Evolutionary conservation across 208 protist genomes (phyloP), one percentile per base, ranked within the genome.

Genomic region (Herpetomonas tarakana): DNA sequence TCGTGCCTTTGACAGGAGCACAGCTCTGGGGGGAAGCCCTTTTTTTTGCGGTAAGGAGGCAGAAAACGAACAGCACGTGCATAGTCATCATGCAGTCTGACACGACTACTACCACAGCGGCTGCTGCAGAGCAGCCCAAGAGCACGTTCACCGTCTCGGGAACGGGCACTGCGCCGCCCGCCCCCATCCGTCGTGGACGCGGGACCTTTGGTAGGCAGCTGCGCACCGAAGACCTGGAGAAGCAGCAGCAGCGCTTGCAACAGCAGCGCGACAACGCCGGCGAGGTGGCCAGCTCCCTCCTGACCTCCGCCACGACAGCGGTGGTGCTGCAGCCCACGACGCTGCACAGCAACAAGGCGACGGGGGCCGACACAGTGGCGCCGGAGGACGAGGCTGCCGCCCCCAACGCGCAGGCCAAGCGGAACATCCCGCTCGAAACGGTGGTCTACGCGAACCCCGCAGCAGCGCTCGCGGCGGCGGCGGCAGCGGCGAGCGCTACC

Each of bases 131-230:
- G 35, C 9, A 6, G 35, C 35, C 35, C 35, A 41, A 41, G 35
- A 41, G 35, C 35, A 41, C 56, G 3, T 61, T 61, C 27, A 67
- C 62, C 6, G 47, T 58, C 14, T 28, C 62, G 6, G 52, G 47
- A 28, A 58, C 47, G 3, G 52, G 35, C 35, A 41, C 35, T 14
- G 35, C 35, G 35, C 35, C 35, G 6, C 35, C 35, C 14, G 35
- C 35, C 6, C 35, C 35, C 35, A 41, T 86, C 26, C 83, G 88
- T 31, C 76, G 83, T 18, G 88, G 88, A 1, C 78, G 88, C 11
- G 88, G 88, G 4, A 81, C 71, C 22, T 91, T 91, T 53, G 68
- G 70, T 25, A 76, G 78, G 45, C 71, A 75, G 25, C 74, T 94
- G 24, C 88, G 76, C 51, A 88, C 82, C 1, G 87, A 94, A 19